A percentile compares a stretch with the other conserved stretches of the same genome.
Conservation (phyloP, 2,329 filamentous ascomycete species). For the Beauveria sp. region DNA sequence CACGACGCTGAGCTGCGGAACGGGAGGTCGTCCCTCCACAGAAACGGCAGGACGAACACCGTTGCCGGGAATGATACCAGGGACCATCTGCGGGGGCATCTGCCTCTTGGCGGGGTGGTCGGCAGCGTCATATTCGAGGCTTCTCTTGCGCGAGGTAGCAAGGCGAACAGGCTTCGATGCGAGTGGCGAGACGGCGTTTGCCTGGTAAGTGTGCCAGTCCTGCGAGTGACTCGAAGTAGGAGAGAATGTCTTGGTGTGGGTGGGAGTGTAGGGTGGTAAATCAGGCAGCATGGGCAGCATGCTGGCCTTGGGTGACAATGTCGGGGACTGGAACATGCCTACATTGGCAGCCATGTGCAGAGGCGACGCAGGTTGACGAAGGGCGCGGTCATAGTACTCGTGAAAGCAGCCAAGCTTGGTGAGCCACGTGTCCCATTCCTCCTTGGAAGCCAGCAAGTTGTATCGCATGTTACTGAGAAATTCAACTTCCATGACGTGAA, state of each 20-base stretch:
- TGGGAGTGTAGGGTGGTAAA: slow-evolving; percentile 27
- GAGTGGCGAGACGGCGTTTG: slow-evolving; percentile 39
- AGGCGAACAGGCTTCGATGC: slow-evolving; percentile 38
- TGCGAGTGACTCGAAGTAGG: slow-evolving; percentile 30
- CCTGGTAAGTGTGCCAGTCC: slow-evolving; percentile 32
- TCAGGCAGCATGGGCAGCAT: slow-evolving; percentile 22
- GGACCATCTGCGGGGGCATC: slow-evolving; percentile 18
- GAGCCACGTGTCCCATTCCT: slow-evolving; percentile 85
- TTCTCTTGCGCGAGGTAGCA: slow-evolving; percentile 39
- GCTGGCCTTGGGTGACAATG: slow-evolving; percentile 40
- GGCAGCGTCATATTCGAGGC: slow-evolving; percentile 38
- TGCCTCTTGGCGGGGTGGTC: slow-evolving; percentile 50
- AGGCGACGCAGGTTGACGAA: slow-evolving; percentile 34
- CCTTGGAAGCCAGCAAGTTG: slow-evolving; percentile 76
- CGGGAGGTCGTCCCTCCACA: slow-evolving; percentile 46
- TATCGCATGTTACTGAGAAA: slow-evolving; percentile 98
- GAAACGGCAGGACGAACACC: not conserved
- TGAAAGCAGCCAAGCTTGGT: slow-evolving; percentile 73
- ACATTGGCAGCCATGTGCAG: slow-evolving; percentile 27
- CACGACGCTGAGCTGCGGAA: slow-evolving; percentile 64
- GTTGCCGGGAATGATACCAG: not conserved
- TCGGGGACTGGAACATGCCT: slow-evolving; percentile 32
- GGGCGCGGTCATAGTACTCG: slow-evolving; percentile 70
- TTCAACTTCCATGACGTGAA: slow-evolving; percentile 99
- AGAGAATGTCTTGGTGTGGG: slow-evolving; percentile 29